Evolutionary conservation across 1,284 basidiomycete species (phyloP).

Genomic region (Anthracocystis panici-leucophaei): DNA sequence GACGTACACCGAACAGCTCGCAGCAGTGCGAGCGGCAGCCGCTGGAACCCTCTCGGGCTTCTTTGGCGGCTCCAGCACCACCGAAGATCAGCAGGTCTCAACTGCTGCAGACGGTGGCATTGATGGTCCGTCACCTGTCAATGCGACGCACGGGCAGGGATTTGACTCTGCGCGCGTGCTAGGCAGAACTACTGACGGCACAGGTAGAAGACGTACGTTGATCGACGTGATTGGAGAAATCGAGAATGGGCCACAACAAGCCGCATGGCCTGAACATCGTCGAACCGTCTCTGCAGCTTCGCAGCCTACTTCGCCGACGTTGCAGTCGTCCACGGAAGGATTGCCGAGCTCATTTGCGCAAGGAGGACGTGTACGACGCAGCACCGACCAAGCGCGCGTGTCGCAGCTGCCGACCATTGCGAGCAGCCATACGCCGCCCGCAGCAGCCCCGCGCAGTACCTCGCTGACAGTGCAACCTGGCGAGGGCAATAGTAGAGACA

Average conservation of each 20-base stretch:
- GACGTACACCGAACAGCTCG: constrained; percentile 41
- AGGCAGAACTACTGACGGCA: constrained; percentile 15
- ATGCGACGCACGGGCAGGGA: constrained; percentile 40
- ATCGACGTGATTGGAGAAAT: constrained; percentile 51
- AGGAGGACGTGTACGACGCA: constrained; percentile 15
- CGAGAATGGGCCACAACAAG: constrained; percentile 22
- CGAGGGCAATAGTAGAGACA: background rate
- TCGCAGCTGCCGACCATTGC: constrained; percentile 28
- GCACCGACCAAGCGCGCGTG: constrained; percentile 33
- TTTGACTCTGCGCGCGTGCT: constrained; percentile 45
- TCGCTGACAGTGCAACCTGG: constrained; percentile 28
- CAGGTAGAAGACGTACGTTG: constrained; percentile 29
- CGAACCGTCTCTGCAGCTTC: constrained; percentile 32
- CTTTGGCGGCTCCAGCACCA: constrained; percentile 32
- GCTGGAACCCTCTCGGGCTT: constrained; percentile 38
- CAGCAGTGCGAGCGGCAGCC: constrained; percentile 42
- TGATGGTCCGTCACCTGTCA: constrained; percentile 33
- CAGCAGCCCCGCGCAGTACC: constrained; percentile 7
- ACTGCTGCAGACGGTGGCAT: constrained; percentile 1
- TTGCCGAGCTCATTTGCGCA: constrained; percentile 18
- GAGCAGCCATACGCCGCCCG: constrained; percentile 13
- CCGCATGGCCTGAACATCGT: constrained; percentile 23
- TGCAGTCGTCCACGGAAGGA: constrained; percentile 14
- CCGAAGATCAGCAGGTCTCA: constrained; percentile 27
- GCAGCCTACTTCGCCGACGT: constrained; percentile 15